These are phyloP conservation scores for Streptanthus diversifolius DNA, from an alignment of 345 rosid genomes.

Conservation along the genomic window DNA sequence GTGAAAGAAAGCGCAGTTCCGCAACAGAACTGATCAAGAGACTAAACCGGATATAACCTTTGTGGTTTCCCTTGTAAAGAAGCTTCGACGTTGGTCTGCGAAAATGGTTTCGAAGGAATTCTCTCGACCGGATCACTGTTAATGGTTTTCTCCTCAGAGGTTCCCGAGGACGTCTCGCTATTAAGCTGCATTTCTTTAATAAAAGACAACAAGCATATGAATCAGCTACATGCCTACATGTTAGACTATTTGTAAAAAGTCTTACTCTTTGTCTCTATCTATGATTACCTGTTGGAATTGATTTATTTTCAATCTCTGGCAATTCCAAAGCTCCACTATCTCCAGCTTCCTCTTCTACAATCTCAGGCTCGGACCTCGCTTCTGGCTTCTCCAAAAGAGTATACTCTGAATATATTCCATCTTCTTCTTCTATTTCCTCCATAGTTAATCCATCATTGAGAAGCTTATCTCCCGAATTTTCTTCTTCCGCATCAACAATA, in stretches of 20 bases:
- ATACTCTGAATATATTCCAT: conserved; percentile 38
- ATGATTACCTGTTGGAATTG: conserved; percentile 16
- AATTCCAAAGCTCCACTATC: conserved; percentile 16
- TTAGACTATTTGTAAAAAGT: neutral
- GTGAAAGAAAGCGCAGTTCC: neutral
- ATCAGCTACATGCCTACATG: conserved; percentile 17
- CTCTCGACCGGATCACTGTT: conserved; percentile 29
- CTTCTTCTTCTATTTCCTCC: conserved; percentile 29
- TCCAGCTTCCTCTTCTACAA: conserved; percentile 22
- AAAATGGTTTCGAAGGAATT: conserved; percentile 29
- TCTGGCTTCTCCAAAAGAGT: conserved; percentile 56
- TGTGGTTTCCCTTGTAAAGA: conserved; percentile 63
- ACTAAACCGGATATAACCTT: conserved; percentile 41
- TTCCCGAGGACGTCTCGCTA: conserved; percentile 27
- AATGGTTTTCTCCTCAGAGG: conserved; percentile 31
- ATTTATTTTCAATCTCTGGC: conserved; percentile 20
- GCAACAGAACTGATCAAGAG: conserved; percentile 5
- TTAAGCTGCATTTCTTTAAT: conserved; percentile 61
- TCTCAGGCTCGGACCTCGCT: conserved; percentile 20
- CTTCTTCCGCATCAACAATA: conserved; percentile 30
- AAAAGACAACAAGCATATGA: conserved; percentile 29
- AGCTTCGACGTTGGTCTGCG: conserved; percentile 32
- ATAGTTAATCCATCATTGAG: conserved; percentile 10
- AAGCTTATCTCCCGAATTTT: conserved; percentile 15
- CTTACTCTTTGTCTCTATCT: neutral